Evolutionary conservation across 306 rosid species (phyloP).

Genomic region (Cucumis hystrix): DNA sequence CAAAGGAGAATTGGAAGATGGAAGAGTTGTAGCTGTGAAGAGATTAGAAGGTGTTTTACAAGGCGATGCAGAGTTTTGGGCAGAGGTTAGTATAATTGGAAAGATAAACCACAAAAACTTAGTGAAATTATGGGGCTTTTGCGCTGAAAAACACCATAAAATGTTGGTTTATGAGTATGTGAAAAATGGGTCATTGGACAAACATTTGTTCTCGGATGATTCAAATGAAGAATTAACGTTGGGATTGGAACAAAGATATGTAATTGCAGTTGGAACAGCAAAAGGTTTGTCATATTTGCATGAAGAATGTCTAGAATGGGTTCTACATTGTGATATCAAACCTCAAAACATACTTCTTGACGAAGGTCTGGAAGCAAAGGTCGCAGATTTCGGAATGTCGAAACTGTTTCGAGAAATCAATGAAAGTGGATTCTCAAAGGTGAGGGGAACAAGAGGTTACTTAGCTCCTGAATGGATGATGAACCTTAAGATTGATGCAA

Average conservation of each 20-base stretch:
- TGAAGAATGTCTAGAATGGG: constrained; percentile 38
- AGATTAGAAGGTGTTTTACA: constrained; percentile 26
- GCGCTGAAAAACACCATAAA: constrained; percentile 19
- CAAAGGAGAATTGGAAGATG: constrained; percentile 24
- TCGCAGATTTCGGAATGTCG: constrained; percentile 33
- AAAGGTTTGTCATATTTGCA: constrained; percentile 34
- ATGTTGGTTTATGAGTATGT: constrained; percentile 27
- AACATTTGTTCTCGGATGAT: constrained; percentile 10
- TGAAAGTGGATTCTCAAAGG: constrained; percentile 14
- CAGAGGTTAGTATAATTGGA: constrained; percentile 31
- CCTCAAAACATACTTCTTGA: constrained; percentile 33
- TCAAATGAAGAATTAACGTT: background rate
- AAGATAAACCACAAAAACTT: constrained; percentile 27
- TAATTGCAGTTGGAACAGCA: constrained; percentile 29
- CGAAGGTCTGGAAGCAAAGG: constrained; percentile 14
- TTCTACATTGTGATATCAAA: constrained; percentile 27
- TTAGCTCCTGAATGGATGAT: constrained; percentile 38
- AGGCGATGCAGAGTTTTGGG: constrained; percentile 36
- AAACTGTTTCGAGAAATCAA: constrained; percentile 21
- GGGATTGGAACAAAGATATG: constrained; percentile 18
- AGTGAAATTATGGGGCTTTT: constrained; percentile 31
- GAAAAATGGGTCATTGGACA: constrained; percentile 25
- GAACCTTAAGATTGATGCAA: constrained; percentile 24
- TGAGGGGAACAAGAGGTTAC: constrained; percentile 30
- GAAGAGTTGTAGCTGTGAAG: constrained; percentile 27